Conservation (phyloP, 1,139 yeast genomes). For the Entelexis sorbosivorans region DNA sequence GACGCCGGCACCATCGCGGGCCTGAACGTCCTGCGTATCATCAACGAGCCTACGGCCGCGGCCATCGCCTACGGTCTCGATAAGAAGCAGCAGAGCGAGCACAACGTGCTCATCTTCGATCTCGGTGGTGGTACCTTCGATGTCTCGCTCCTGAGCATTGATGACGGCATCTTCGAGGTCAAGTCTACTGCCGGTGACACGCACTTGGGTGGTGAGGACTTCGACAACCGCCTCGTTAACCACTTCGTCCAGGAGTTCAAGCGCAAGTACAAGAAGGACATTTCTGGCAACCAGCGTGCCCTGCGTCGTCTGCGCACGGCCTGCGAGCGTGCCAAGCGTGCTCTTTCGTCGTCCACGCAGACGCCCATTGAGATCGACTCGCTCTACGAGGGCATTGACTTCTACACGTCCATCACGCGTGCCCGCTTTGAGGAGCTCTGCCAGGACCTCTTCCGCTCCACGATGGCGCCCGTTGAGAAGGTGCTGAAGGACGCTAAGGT, state of each 20-base stretch:
- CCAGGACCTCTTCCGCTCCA: conserved; percentile 90
- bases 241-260: conserved; percentile 92
- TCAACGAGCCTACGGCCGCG: conserved; percentile 97
- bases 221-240: conserved; percentile 91
- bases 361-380: conserved; percentile 97
- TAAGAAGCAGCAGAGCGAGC: conserved; percentile 80
- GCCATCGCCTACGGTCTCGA: conserved; percentile 97
- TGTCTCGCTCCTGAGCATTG: conserved; percentile 91
- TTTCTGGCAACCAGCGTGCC: conserved; percentile 88
- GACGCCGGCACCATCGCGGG: conserved; percentile 98
- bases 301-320: conserved; percentile 98
- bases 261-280: conserved; percentile 91
- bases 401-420: conserved; percentile 94
- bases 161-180: conserved; percentile 98
- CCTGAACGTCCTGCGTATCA: conserved; percentile 89
- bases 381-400: conserved; percentile 90
- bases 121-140: conserved; percentile 99
- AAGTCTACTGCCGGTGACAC: conserved; percentile 99
- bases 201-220: conserved; percentile 99
- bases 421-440: conserved; percentile 98
- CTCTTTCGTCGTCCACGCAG: conserved; percentile 92
- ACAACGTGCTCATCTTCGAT: conserved; percentile 79
- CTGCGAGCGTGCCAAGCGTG: conserved; percentile 99
- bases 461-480: conserved; percentile 96
- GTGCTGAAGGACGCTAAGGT: conserved; percentile 93